Conservation (phyloP, 2,329 filamentous ascomycete genomes). For the Arthrobotrys iridis region DNA sequence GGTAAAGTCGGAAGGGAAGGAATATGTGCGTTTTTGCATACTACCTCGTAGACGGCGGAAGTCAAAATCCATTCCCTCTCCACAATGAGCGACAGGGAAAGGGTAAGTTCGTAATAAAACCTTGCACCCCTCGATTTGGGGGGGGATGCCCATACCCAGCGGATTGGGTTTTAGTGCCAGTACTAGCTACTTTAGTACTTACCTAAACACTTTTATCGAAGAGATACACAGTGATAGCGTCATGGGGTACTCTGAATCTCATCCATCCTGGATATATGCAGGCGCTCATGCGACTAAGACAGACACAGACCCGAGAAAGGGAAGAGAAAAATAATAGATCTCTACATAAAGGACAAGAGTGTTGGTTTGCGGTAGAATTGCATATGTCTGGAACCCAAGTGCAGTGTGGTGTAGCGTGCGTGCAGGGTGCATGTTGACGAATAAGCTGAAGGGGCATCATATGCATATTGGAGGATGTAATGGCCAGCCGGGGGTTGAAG, state of each 20-base stretch:
- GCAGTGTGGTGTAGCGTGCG: not conserved
- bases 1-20: not conserved
- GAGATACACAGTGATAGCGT: not conserved
- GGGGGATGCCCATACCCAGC: not conserved
- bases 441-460: constrained; percentile 21
- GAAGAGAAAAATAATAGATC: not conserved
- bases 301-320: not conserved
- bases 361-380: constrained; percentile 3
- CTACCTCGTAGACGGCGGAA: not conserved
- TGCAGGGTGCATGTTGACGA: constrained; percentile 6
- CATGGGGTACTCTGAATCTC: not conserved
- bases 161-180: not conserved
- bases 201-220: no score
- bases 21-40: not conserved
- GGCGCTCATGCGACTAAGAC: constrained; percentile 22
- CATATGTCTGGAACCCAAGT: not conserved
- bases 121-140: not conserved
- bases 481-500: not conserved
- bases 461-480: no score
- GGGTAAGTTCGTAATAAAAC: not conserved
- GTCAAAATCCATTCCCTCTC: not conserved
- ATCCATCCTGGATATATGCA: not conserved
- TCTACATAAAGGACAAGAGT: not conserved
- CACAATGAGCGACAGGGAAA: not conserved
- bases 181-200: constrained; percentile 9